Evolutionary conservation across 768 basidiomycete genomes (phyloP).

Genomic region (Boletus subparvulus): DNA sequence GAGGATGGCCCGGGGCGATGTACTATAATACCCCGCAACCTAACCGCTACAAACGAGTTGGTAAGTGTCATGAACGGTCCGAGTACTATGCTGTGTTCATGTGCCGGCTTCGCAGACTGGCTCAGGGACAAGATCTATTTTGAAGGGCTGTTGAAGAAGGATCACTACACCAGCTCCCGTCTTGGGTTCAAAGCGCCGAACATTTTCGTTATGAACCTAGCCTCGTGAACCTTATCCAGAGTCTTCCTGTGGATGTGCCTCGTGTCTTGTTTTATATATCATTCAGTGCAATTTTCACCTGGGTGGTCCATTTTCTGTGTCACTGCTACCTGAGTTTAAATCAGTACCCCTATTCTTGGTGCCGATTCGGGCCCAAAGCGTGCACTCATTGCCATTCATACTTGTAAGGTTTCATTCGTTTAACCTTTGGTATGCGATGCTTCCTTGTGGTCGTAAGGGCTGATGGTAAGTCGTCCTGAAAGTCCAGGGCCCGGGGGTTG

Average conservation of each 20-base stretch:
- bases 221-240: conserved; percentile 35
- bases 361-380: background rate
- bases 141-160: conserved; percentile 60
- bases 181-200: conserved; percentile 80
- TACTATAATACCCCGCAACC: conserved; percentile 50
- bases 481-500: background rate
- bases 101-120: conserved; percentile 54
- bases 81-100: background rate
- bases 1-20: conserved; percentile 36
- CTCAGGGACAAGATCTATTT: conserved; percentile 72
- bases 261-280: conserved; percentile 9
- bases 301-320: background rate
- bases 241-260: conserved; percentile 4
- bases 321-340: background rate
- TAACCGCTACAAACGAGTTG: conserved; percentile 58
- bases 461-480: background rate
- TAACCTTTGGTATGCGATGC: background rate
- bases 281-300: background rate
- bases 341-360: background rate
- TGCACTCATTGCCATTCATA: background rate
- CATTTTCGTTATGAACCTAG: conserved; percentile 69
- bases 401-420: too few species aligned
- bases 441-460: background rate
- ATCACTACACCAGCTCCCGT: conserved; percentile 54
- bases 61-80: conserved; percentile 39